phyloP scores from a whole-genome alignment of 768 basidiomycete species.

The Rhodosporidiobolus sp. region DNA sequence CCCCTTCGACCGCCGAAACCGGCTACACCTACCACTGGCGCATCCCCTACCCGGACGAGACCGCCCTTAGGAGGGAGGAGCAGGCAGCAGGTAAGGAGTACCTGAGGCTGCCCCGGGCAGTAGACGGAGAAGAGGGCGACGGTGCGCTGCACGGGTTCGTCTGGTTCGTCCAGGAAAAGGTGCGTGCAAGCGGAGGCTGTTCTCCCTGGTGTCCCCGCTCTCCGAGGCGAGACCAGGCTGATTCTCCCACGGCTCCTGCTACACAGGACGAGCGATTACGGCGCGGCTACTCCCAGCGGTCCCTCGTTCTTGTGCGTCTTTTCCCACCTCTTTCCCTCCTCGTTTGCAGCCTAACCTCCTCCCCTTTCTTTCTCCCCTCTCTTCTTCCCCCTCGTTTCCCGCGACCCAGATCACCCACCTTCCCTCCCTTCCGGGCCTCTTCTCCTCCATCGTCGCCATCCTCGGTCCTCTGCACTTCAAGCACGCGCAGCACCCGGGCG shows the following conservation, averaged over 20 bases:
- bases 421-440: conserved; percentile 68
- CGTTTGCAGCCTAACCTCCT: too few species aligned
- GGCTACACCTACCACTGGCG: conserved; percentile 30
- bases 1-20: neutral
- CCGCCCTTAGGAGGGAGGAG: neutral
- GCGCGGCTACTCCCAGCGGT: conserved; percentile 72
- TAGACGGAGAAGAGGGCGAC: neutral
- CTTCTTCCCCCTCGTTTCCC: conserved; percentile 46
- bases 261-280: conserved; percentile 62
- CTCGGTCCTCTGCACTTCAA: conserved; percentile 64
- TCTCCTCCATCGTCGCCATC: conserved; percentile 62
- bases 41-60: conserved; percentile 25
- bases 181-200: neutral
- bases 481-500: conserved; percentile 8
- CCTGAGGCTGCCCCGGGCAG: conserved; percentile 14
- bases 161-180: conserved; percentile 35
- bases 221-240: neutral
- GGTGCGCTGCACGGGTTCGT: conserved; percentile 31
- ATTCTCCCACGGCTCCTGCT: neutral
- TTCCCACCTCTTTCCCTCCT: neutral
- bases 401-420: conserved; percentile 54
- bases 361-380: conserved; percentile 49
- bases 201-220: neutral
- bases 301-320: conserved; percentile 61
- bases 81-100: neutral